These are phyloP conservation scores for Metschnikowia chrysomelidarum DNA, from an alignment of 805 yeast species.

Conservation along the genomic window DNA sequence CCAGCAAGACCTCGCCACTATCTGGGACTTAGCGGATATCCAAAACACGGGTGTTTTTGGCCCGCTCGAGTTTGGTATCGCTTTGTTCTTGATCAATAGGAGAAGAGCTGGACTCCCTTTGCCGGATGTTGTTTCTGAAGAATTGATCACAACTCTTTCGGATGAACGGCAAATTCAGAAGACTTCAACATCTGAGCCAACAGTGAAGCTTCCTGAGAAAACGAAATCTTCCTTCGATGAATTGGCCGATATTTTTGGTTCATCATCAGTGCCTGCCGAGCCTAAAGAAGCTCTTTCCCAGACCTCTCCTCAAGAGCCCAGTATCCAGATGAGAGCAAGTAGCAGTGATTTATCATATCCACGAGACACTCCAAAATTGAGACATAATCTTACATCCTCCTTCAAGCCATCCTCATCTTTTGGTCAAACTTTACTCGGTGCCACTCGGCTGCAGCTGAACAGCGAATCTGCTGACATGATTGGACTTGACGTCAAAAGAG, in stretches of 20 bases:
- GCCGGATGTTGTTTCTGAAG: slow-evolving; percentile 75
- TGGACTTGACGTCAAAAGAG: slow-evolving; percentile 41
- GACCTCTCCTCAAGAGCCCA: slow-evolving; percentile 11
- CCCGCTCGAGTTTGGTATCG: slow-evolving; percentile 83
- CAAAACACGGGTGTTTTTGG: slow-evolving; percentile 82
- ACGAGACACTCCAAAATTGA: slow-evolving; percentile 32
- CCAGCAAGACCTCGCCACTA: slow-evolving; percentile 79
- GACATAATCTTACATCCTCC: slow-evolving; percentile 34
- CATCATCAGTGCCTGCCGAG: no score
- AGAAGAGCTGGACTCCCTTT: slow-evolving; percentile 72
- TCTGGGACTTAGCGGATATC: slow-evolving; percentile 94
- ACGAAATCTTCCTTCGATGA: slow-evolving; percentile 61
- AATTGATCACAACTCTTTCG: slow-evolving; percentile 43
- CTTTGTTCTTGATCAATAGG: slow-evolving; percentile 89
- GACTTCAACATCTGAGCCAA: slow-evolving; percentile 9
- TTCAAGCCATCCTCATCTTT: slow-evolving; percentile 84
- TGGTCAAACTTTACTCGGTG: slow-evolving; percentile 66
- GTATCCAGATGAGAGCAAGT: slow-evolving; percentile 27
- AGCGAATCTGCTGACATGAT: slow-evolving; percentile 23
- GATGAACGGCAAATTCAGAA: slow-evolving; percentile 2
- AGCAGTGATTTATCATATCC: slow-evolving; percentile 32
- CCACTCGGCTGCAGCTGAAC: slow-evolving; percentile 19
- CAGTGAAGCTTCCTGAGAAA: slow-evolving; percentile 21
- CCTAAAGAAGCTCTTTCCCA: slow-evolving; percentile 13
- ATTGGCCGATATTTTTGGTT: slow-evolving; percentile 49